A percentile compares a stretch with the other conserved stretches of the same genome.
These are phyloP conservation scores for Afroboletus lepidellus DNA, from an alignment of 1,284 basidiomycete species.

Conservation along the genomic window DNA sequence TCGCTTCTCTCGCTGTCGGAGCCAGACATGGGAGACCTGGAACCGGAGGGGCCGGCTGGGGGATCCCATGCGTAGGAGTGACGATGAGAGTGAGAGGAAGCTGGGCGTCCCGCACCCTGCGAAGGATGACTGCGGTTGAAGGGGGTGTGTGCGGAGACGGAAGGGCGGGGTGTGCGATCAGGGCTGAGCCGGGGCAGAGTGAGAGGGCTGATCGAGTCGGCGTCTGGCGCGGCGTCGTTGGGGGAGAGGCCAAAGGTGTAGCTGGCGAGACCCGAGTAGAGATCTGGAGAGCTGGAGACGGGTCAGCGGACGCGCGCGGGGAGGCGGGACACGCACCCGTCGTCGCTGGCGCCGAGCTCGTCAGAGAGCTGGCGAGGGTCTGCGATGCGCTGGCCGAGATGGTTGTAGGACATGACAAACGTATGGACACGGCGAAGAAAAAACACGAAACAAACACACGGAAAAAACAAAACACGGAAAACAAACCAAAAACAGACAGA, in stretches of 20 bases:
- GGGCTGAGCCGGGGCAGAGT: slow-evolving; percentile 24
- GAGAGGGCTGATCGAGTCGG: slow-evolving; percentile 31
- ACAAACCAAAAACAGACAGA: neutral
- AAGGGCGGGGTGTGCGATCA: slow-evolving; percentile 56
- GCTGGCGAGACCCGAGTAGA: slow-evolving; percentile 30
- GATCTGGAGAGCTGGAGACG: neutral
- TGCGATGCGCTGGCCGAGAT: slow-evolving; percentile 30
- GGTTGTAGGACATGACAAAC: slow-evolving; percentile 14
- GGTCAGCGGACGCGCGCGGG: neutral
- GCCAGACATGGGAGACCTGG: slow-evolving; percentile 17
- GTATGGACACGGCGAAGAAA: slow-evolving; percentile 7
- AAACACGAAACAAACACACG: neutral
- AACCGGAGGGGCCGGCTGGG: neutral
- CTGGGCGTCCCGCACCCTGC: slow-evolving; percentile 34
- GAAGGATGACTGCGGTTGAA: slow-evolving; percentile 40
- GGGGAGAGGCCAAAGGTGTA: slow-evolving; percentile 29
- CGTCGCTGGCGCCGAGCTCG: slow-evolving; percentile 20
- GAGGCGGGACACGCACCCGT: slow-evolving; percentile 5
- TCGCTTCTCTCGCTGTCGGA: slow-evolving; percentile 32
- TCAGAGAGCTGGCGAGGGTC: slow-evolving; percentile 33
- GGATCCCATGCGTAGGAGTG: slow-evolving; percentile 11
- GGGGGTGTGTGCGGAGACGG: slow-evolving; percentile 38
- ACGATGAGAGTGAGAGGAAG: slow-evolving; percentile 19
- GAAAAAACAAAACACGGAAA: neutral
- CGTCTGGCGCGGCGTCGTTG: slow-evolving; percentile 17